phyloP scores from a whole-genome alignment of 2,329 filamentous ascomycete genomes.

The Epicoccum nigrum region DNA sequence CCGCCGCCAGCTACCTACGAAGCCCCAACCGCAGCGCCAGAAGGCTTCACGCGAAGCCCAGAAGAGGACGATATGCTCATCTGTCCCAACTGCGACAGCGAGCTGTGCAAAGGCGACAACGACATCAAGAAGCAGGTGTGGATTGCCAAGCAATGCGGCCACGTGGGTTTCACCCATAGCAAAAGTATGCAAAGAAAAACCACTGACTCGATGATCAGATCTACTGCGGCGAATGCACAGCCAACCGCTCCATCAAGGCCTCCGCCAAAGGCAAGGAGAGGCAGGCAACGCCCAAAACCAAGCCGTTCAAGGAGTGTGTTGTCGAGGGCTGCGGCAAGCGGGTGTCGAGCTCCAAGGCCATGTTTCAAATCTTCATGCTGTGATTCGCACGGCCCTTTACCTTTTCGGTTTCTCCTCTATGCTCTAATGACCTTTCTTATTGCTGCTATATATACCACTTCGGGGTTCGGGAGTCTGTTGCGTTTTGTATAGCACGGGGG shows the following conservation, averaged over 20 bases:
- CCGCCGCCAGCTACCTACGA: conserved; percentile 60
- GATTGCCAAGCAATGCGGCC: conserved; percentile 88
- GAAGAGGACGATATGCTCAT: conserved; percentile 74
- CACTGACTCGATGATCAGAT: conserved; percentile 46
- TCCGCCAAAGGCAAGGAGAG: conserved; percentile 51
- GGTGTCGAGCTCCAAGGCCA: conserved; percentile 38
- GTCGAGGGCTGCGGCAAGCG: conserved; percentile 53
- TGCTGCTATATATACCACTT: background rate
- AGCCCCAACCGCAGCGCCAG: conserved; percentile 66
- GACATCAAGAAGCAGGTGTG: conserved; percentile 83
- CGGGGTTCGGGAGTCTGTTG: conserved; percentile 12
- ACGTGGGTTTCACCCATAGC: conserved; percentile 65
- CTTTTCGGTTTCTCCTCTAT: background rate
- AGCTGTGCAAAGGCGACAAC: conserved; percentile 76
- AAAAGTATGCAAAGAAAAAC: background rate
- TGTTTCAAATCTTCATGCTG: conserved; percentile 52
- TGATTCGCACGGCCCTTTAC: background rate
- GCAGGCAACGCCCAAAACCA: conserved; percentile 31
- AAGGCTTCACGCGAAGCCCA: conserved; percentile 83
- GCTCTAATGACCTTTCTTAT: conserved; percentile 8
- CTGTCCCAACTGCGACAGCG: conserved; percentile 85
- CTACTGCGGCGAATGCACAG: conserved; percentile 60
- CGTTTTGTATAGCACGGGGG: conserved; percentile 30
- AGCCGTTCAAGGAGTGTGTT: conserved; percentile 54
- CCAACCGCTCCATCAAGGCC: conserved; percentile 44